These are phyloP conservation scores for Gnetum montanum DNA, from an alignment of 75 land plant genomes.

Conservation along the genomic window DNA sequence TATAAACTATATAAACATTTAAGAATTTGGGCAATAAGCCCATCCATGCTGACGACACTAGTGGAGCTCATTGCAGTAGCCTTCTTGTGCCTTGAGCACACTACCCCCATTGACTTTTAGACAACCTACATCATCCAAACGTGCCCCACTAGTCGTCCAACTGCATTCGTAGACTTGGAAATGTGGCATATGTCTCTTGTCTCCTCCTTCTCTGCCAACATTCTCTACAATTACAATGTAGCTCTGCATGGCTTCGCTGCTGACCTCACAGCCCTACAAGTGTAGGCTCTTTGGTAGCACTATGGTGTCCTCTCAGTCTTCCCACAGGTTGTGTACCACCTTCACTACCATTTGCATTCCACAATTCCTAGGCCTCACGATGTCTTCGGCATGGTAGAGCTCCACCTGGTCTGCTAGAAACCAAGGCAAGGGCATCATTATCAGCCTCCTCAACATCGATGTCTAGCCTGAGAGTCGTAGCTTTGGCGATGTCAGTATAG, in stretches of 20 bases:
- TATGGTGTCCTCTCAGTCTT: slow-evolving; percentile 49
- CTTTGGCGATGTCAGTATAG: slow-evolving; percentile 15
- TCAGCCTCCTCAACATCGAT: background rate
- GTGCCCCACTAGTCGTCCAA: no score
- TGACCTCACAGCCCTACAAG: slow-evolving; percentile 22
- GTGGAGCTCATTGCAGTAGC: no score
- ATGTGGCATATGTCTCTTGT: slow-evolving; percentile 48
- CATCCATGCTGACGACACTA: no score
- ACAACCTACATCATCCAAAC: no score
- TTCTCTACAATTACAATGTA: slow-evolving; percentile 49
- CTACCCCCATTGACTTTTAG: no score
- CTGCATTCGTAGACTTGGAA: slow-evolving; percentile 41
- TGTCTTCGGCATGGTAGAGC: background rate
- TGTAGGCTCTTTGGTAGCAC: slow-evolving; percentile 16
- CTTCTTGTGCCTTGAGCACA: no score
- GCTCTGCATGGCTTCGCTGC: slow-evolving; percentile 86
- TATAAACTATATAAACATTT: no score
- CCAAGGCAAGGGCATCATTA: background rate
- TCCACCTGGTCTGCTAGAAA: background rate
- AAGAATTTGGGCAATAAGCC: no score
- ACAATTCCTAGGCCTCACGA: slow-evolving; percentile 68
- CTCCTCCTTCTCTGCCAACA: slow-evolving; percentile 7
- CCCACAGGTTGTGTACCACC: slow-evolving; percentile 47
- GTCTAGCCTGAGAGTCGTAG: slow-evolving; percentile 8
- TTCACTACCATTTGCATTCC: slow-evolving; percentile 96